These are phyloP conservation scores for Plantago coronopus DNA, from an alignment of 305 asterid species.

Conservation along the genomic window DNA sequence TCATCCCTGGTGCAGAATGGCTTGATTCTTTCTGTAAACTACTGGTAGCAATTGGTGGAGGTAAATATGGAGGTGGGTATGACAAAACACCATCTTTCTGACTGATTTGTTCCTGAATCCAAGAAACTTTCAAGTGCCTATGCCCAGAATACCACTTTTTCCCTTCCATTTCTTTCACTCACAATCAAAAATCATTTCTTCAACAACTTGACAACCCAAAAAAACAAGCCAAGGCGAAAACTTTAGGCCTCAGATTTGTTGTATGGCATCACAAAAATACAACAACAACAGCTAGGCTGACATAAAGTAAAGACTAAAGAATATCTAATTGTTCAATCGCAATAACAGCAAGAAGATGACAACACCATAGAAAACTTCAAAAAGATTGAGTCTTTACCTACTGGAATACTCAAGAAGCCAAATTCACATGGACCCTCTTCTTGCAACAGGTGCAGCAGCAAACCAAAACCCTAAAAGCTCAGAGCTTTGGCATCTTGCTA, in stretches of 20 bases:
- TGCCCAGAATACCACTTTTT: conserved; percentile 36
- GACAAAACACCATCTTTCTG: conserved; percentile 34
- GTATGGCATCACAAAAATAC: conserved; percentile 20
- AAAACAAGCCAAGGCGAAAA: conserved; percentile 13
- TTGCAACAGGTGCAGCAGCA: conserved; percentile 46
- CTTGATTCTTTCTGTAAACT: conserved; percentile 44
- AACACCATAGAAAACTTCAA: conserved; percentile 28
- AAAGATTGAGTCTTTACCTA: conserved; percentile 48
- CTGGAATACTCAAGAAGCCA: conserved; percentile 38
- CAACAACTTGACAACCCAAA: background rate
- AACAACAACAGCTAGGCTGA: conserved; percentile 2
- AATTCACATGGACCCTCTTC: conserved; percentile 34
- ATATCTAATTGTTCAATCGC: conserved; percentile 18
- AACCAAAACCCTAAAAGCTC: conserved; percentile 40
- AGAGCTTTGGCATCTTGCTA: conserved; percentile 51
- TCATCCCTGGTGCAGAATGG: conserved; percentile 51
- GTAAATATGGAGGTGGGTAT: conserved; percentile 41
- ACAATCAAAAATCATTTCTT: conserved; percentile 17
- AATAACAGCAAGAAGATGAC: conserved; percentile 32
- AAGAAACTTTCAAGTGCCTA: conserved; percentile 45
- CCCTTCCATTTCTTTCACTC: conserved; percentile 38
- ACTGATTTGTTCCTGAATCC: conserved; percentile 43
- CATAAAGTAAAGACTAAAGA: conserved; percentile 30
- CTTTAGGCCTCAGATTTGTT: conserved; percentile 20
- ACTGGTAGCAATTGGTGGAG: conserved; percentile 34